These are phyloP conservation scores for Dendrobium catenatum DNA, from an alignment of 106 monocot genomes.

Conservation along the genomic window DNA sequence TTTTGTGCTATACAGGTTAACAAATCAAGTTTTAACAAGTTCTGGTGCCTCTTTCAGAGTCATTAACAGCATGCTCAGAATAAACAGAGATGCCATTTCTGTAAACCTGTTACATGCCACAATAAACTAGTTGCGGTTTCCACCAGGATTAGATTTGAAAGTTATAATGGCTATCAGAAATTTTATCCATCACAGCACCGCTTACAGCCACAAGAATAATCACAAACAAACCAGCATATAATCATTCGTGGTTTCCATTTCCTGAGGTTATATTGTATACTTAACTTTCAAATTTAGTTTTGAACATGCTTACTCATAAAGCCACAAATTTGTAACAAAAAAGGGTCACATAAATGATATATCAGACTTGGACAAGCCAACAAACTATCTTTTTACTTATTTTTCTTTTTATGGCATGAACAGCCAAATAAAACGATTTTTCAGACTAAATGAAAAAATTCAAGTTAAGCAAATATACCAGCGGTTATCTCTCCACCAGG, in stretches of 20 bases:
- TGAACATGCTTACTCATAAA: background rate
- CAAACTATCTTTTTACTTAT: background rate
- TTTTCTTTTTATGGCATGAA: background rate
- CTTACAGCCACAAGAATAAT: background rate
- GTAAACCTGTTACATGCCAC: background rate
- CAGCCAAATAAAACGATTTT: background rate
- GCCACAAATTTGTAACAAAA: background rate
- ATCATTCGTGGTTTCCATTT: background rate
- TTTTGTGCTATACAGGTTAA: background rate
- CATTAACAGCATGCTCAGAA: background rate
- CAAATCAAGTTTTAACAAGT: background rate
- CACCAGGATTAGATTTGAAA: background rate
- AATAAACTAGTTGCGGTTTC: background rate
- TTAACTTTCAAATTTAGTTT: conserved; percentile 1
- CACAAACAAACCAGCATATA: background rate
- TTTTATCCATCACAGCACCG: background rate
- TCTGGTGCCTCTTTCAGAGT: background rate
- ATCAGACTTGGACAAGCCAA: background rate
- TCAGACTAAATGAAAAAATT: background rate
- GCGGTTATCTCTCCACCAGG: conserved; percentile 91
- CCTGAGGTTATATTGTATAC: background rate
- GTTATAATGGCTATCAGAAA: background rate
- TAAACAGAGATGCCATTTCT: conserved; percentile 3
- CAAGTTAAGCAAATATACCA: conserved; percentile 21
- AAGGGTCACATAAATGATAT: background rate